Evolutionary conservation across 208 protist species (phyloP).

Genomic region (Angomonas desouzai): DNA sequence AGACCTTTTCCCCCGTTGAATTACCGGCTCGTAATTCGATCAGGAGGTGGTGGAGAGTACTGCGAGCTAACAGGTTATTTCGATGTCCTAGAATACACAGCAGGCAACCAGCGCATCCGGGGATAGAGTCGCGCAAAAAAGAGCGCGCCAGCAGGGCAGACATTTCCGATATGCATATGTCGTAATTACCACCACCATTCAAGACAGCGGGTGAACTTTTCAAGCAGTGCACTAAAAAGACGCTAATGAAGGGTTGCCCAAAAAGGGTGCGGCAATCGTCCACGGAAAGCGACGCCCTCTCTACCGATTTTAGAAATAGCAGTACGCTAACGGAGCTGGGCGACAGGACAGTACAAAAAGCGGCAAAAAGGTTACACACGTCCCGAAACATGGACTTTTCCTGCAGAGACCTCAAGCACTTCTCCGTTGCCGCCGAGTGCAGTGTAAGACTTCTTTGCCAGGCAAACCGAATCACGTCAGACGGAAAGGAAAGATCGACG

Average conservation of each 20-base stretch:
- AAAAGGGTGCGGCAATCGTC: neutral
- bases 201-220: too few relatives aligned
- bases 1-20: neutral
- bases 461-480: neutral
- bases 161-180: too few relatives aligned
- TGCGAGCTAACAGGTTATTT: neutral
- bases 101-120: neutral
- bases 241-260: neutral
- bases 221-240: neutral
- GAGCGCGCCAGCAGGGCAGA: neutral
- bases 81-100: neutral
- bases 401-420: neutral
- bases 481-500: neutral
- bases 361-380: neutral
- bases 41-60: neutral
- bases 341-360: neutral
- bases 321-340: neutral
- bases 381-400: neutral
- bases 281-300: neutral
- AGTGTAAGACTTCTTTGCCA: neutral
- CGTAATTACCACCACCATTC: too few relatives aligned
- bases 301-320: neutral
- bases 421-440: neutral
- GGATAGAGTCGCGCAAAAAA: neutral
- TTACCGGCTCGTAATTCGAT: neutral